These are phyloP conservation scores for Auricularia cornea DNA, from an alignment of 768 basidiomycete species.

Conservation along the genomic window DNA sequence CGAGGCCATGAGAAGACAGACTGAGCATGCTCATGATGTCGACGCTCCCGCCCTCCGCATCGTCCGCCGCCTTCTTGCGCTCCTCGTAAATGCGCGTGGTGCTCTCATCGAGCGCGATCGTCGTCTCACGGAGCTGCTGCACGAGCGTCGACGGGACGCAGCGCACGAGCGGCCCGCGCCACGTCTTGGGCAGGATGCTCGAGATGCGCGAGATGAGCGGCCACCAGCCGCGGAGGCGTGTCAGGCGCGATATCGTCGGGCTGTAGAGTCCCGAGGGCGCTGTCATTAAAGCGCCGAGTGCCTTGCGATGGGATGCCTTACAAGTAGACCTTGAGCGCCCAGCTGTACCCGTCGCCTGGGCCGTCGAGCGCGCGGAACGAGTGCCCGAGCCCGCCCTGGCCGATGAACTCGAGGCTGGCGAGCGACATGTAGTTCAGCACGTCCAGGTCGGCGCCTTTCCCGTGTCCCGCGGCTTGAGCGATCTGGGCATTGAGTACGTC, in stretches of 20 bases:
- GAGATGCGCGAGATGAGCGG: background rate
- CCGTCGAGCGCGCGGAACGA: conserved; percentile 41
- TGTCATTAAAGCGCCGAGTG: no score
- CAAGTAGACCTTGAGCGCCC: background rate
- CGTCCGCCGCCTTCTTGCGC: background rate
- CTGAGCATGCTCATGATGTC: conserved; percentile 5
- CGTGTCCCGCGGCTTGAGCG: background rate
- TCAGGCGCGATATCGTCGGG: background rate
- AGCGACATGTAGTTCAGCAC: conserved; percentile 30
- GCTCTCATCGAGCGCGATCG: conserved; percentile 18
- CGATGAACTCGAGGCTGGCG: conserved; percentile 40
- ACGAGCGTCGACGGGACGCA: background rate
- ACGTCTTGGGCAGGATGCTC: background rate
- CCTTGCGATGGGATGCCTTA: background rate
- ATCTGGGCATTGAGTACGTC: background rate
- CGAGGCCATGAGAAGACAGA: background rate
- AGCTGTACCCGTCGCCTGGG: conserved; percentile 6
- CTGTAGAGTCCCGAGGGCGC: background rate
- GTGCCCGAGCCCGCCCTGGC: conserved; percentile 40
- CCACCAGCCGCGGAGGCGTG: background rate
- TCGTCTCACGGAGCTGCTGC: conserved; percentile 13
- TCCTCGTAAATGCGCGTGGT: background rate
- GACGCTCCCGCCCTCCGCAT: background rate
- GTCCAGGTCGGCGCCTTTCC: conserved; percentile 23
- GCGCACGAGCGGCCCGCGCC: background rate